Percentiles rank a stretch among this genome's conserved stretches.
These are phyloP conservation scores for Diaporthe velutina DNA, from an alignment of 2,329 filamentous ascomycete genomes.

Conservation along the genomic window DNA sequence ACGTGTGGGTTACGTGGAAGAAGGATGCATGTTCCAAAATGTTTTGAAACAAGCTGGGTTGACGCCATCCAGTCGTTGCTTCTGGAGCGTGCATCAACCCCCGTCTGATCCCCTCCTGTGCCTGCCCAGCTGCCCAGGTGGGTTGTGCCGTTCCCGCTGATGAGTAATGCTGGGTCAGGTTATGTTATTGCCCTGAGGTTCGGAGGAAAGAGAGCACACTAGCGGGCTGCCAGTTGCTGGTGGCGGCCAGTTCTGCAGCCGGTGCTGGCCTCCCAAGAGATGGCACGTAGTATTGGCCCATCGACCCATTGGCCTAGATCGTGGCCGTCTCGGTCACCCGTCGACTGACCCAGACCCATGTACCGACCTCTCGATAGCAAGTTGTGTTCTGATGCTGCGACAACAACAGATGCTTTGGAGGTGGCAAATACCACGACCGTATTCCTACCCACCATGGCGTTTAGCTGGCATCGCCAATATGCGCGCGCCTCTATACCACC, in stretches of 20 bases:
- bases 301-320: not conserved
- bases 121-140: not conserved
- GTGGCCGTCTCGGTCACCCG: constrained; percentile 1
- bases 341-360: not conserved
- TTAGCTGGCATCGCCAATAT: not conserved
- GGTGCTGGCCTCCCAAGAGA: not conserved
- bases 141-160: not conserved
- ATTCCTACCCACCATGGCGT: not conserved
- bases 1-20: constrained; percentile 20
- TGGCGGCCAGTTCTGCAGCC: constrained; percentile 9
- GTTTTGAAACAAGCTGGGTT: constrained; percentile 21
- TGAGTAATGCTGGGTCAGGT: constrained; percentile 25
- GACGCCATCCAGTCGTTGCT: constrained; percentile 28
- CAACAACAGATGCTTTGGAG: not conserved
- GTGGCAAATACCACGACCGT: not conserved
- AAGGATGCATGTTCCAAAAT: constrained; percentile 11
- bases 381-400: not conserved
- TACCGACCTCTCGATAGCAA: not conserved
- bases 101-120: not conserved
- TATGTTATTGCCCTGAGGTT: too few species aligned
- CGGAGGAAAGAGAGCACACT: not conserved
- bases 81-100: not conserved
- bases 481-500: not conserved
- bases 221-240: constrained; percentile 13
- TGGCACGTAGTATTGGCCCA: constrained; percentile 13